phyloP scores from a whole-genome alignment of 2,329 filamentous ascomycete genomes.

The Cryphonectria radicalis region DNA sequence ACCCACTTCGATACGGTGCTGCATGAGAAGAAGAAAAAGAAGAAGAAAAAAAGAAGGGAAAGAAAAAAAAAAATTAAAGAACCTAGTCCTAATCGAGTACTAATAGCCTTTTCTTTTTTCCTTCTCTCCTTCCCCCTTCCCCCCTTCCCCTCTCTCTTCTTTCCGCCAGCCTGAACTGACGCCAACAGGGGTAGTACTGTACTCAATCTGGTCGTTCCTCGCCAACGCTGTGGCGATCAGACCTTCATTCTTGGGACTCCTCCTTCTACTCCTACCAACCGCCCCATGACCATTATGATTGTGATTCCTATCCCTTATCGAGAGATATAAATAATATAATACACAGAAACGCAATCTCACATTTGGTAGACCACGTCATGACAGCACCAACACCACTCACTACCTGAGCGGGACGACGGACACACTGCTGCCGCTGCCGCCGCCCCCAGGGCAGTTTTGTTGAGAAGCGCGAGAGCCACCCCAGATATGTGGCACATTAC shows the following conservation, averaged over 20 bases:
- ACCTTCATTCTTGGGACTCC: background rate
- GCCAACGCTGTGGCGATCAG: background rate
- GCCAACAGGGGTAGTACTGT: background rate
- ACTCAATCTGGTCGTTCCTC: background rate
- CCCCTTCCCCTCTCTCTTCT: no score
- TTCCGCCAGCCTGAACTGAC: background rate
- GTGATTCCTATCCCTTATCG: background rate
- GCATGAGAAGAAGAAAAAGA: background rate
- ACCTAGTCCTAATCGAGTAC: background rate
- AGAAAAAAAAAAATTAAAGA: background rate
- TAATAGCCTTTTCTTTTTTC: background rate
- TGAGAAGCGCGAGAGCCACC: slow-evolving; percentile 4
- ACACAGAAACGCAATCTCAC: background rate
- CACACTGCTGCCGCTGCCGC: background rate
- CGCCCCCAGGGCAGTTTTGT: background rate
- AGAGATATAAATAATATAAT: background rate
- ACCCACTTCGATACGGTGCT: background rate
- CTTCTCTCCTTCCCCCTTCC: no score
- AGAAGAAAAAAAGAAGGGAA: background rate
- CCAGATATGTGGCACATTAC: slow-evolving; percentile 9
- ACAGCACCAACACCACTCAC: background rate
- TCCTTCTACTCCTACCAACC: no score
- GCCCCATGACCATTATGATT: no score
- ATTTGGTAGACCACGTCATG: background rate
- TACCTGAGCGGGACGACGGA: background rate